Evolutionary conservation across 148 eudicot species (phyloP).

Genomic region (Euryodendron excelsum): DNA sequence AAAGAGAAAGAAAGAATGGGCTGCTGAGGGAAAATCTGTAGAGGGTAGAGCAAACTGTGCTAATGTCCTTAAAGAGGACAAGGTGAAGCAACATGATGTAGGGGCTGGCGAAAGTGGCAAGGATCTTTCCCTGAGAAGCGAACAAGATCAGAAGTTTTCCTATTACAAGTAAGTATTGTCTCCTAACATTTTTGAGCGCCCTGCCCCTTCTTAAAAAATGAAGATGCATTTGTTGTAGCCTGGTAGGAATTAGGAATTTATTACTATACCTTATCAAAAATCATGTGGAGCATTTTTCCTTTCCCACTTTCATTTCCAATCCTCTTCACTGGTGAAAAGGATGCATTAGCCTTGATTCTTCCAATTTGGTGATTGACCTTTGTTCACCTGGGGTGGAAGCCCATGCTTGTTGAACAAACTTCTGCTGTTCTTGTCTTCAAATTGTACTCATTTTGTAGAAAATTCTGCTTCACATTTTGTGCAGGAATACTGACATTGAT

Average conservation of each 20-base stretch:
- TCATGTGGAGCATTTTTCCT: not conserved
- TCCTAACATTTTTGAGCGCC: not conserved
- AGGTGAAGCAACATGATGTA: not conserved
- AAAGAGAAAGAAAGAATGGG: conserved; percentile 34
- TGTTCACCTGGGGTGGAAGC: not conserved
- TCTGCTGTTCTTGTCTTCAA: not conserved
- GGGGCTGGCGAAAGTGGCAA: not conserved
- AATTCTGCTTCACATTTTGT: not conserved
- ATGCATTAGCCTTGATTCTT: not conserved
- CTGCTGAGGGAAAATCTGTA: conserved; percentile 6
- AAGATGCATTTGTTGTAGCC: too few relatives aligned
- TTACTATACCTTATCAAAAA: not conserved
- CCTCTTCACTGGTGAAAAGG: not conserved
- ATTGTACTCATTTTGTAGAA: not conserved
- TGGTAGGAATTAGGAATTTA: too few relatives aligned
- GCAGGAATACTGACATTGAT: conserved; percentile 27
- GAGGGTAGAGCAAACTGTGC: conserved; percentile 2
- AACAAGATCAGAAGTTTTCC: conserved; percentile 17
- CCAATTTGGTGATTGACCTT: not conserved
- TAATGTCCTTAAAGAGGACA: conserved; percentile 3
- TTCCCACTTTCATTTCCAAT: not conserved
- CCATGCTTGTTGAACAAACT: not conserved
- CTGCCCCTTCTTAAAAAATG: too few relatives aligned
- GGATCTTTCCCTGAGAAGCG: not conserved
- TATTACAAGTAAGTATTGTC: conserved; percentile 15